Evolutionary conservation across 1,139 yeast genomes (phyloP).

Genomic region (Lodderomyces pseudojiufengensis): DNA sequence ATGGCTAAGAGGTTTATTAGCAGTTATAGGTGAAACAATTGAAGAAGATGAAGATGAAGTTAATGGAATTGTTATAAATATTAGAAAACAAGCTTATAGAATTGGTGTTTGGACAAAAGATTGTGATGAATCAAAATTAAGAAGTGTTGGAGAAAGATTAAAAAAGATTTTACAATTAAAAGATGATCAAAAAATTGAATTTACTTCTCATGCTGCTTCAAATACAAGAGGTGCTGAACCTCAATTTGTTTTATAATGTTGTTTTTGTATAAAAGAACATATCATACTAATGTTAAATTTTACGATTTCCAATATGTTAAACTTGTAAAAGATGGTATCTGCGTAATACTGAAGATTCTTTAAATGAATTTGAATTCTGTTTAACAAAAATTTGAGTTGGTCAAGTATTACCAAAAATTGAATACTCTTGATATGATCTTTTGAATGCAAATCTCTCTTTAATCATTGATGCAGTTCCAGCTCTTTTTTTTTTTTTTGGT

Average conservation of each 20-base stretch:
- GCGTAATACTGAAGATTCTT: no score
- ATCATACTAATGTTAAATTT: no score
- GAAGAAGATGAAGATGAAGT: constrained; percentile 88
- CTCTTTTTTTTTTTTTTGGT: no score
- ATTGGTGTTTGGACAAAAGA: constrained; percentile 93
- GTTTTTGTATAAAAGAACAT: no score
- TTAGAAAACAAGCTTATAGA: constrained; percentile 79
- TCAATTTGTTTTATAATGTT: constrained; percentile 34
- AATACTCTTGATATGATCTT: no score
- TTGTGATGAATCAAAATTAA: constrained; percentile 60
- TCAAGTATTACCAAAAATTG: no score
- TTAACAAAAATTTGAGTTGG: no score
- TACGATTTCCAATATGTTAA: no score
- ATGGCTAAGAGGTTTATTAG: constrained; percentile 88
- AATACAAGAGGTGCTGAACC: constrained; percentile 43
- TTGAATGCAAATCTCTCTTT: no score
- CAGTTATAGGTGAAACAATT: constrained; percentile 94
- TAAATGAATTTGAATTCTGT: no score
- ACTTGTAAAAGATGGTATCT: no score
- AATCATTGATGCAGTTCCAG: no score
- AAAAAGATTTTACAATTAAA: constrained; percentile 71
- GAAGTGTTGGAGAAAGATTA: constrained; percentile 77
- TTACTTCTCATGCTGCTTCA: constrained; percentile 60
- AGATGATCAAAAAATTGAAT: constrained; percentile 72
- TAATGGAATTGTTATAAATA: constrained; percentile 89